Percentiles rank a stretch among this genome's conserved stretches.
phyloP scores from a whole-genome alignment of 2,329 filamentous ascomycete genomes.

The Uncinocarpus reesii region DNA sequence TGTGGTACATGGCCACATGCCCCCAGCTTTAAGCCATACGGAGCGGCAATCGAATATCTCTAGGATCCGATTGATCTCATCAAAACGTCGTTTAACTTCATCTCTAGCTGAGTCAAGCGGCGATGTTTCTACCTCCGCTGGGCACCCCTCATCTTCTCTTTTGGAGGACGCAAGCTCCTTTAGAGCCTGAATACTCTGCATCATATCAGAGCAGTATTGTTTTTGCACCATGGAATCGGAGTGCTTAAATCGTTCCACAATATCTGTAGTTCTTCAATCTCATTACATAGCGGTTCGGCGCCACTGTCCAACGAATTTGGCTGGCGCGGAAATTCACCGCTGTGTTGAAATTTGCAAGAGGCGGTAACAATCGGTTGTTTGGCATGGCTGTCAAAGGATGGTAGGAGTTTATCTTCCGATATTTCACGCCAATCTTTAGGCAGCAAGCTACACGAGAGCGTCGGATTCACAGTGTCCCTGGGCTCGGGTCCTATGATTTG shows the following conservation, averaged over 20 bases:
- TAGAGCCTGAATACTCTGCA: constrained; percentile 31
- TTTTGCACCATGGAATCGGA: constrained; percentile 12
- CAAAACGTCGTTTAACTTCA: constrained; percentile 14
- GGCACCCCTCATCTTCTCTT: background rate
- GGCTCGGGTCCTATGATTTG: background rate
- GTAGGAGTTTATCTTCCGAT: background rate
- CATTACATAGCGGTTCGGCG: constrained; percentile 24
- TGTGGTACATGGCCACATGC: constrained; percentile 36
- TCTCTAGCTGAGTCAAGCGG: constrained; percentile 15
- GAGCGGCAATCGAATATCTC: constrained; percentile 22
- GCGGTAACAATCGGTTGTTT: background rate
- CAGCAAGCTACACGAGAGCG: constrained; percentile 1
- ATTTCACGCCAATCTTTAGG: background rate
- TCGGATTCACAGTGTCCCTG: constrained; percentile 1
- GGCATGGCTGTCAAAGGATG: background rate
- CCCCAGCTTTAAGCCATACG: constrained; percentile 33
- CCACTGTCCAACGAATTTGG: constrained; percentile 32
- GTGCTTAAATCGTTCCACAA: constrained; percentile 5
- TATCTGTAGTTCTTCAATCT: constrained; percentile 6
- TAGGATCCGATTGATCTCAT: constrained; percentile 18
- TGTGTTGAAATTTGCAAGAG: background rate
- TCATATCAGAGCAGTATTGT: constrained; percentile 32
- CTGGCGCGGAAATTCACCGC: constrained; percentile 31
- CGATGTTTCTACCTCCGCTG: background rate
- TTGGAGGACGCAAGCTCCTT: constrained; percentile 16